Conservation (phyloP, 1,139 yeast genomes). For the Scheffersomyces titani region DNA sequence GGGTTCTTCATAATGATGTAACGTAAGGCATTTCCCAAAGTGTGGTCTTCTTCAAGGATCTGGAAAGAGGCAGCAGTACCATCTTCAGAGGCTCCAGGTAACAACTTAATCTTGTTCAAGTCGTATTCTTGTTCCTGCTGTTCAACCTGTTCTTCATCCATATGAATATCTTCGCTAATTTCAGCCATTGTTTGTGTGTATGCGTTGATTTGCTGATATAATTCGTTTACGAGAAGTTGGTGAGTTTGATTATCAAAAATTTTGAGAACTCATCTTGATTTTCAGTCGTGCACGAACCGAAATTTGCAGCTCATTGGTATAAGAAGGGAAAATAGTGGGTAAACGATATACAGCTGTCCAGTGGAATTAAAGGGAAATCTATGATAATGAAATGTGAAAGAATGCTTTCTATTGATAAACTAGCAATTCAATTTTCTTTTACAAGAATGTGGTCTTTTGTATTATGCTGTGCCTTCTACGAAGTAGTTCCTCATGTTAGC, state of each 20-base stretch:
- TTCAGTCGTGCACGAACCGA: neutral
- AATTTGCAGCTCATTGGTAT: neutral
- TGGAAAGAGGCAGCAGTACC: constrained; percentile 96
- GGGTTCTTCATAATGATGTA: constrained; percentile 97
- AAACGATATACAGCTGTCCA: neutral
- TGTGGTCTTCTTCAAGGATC: constrained; percentile 90
- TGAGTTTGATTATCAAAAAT: neutral
- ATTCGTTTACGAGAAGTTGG: neutral
- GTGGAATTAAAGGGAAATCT: neutral
- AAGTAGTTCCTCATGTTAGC: no score
- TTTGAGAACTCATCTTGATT: neutral
- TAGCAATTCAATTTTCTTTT: no score
- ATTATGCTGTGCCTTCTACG: no score
- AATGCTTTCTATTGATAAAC: no score
- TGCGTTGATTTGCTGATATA: neutral
- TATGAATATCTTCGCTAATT: constrained; percentile 23
- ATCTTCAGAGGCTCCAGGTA: constrained; percentile 94
- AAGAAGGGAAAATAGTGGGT: neutral
- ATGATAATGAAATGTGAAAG: no score
- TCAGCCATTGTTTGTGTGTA: constrained; percentile 16
- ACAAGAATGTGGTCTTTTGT: no score
- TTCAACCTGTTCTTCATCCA: constrained; percentile 20
- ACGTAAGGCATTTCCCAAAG: constrained; percentile 89
- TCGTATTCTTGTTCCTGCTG: constrained; percentile 45
- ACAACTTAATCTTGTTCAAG: constrained; percentile 52